These are phyloP conservation scores for Cladosporium sp. DNA, from an alignment of 2,329 filamentous ascomycete species.

Conservation along the genomic window DNA sequence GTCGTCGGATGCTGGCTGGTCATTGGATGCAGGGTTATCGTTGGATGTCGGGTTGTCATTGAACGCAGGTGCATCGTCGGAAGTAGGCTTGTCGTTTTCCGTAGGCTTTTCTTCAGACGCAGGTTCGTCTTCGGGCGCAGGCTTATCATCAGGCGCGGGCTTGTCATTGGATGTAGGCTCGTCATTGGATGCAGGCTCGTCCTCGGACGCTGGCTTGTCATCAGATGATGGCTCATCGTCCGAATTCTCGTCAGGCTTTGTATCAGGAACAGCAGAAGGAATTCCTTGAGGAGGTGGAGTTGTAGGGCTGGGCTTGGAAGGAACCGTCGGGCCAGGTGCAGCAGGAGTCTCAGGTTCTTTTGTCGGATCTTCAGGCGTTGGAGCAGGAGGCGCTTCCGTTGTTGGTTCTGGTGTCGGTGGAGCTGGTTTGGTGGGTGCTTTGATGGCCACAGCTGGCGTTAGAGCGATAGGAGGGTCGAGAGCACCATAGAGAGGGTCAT, in stretches of 20 bases:
- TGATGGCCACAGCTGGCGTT: conserved; percentile 2
- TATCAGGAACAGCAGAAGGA: background rate
- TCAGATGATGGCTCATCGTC: background rate
- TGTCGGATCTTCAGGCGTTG: background rate
- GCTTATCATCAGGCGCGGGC: background rate
- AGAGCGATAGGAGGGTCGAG: conserved; percentile 17
- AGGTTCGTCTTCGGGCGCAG: background rate
- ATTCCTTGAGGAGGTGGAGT: background rate
- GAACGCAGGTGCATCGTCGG: background rate
- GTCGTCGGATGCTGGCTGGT: background rate
- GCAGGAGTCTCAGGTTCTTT: background rate
- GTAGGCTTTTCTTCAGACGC: background rate
- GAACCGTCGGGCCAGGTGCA: background rate
- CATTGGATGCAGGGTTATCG: background rate
- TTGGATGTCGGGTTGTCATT: background rate
- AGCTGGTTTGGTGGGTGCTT: background rate
- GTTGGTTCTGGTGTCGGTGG: background rate
- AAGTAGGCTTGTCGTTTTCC: background rate
- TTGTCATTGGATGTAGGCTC: background rate
- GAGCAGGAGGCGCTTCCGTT: background rate
- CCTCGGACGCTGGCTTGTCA: too few species aligned
- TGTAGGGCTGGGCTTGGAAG: background rate
- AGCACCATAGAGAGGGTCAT: conserved; percentile 6
- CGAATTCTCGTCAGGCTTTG: background rate
- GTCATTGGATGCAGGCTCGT: background rate